Evolutionary conservation across 1,284 basidiomycete species (phyloP).

Genomic region (Ceratobasidium sp.): DNA sequence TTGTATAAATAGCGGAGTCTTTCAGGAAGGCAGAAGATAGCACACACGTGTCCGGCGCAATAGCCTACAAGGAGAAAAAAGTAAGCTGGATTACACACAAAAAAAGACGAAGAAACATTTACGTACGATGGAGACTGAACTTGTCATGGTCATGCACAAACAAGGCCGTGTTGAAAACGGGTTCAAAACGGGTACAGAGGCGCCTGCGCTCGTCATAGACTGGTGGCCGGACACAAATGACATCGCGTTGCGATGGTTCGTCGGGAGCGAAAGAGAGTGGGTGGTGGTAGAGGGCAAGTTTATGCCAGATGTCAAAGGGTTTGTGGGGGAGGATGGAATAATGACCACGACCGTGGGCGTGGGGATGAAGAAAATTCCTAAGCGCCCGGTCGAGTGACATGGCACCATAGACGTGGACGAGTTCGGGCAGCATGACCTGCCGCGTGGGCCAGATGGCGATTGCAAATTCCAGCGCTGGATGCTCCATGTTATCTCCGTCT

Average conservation of each 20-base stretch:
- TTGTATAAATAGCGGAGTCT: neutral
- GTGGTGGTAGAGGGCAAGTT: neutral
- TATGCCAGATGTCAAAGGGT: neutral
- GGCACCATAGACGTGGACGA: neutral
- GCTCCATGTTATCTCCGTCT: neutral
- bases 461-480: neutral
- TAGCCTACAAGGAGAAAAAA: neutral
- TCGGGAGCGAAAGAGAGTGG: neutral
- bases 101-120: neutral
- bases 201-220: neutral
- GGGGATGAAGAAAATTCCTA: neutral
- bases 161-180: neutral
- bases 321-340: neutral
- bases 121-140: constrained; percentile 1
- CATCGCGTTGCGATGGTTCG: neutral
- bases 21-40: neutral
- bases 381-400: neutral
- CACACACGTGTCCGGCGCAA: neutral
- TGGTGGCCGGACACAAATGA: neutral
- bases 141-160: neutral
- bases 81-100: neutral
- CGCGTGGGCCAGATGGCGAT: neutral
- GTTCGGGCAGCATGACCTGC: neutral
- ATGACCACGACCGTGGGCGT: neutral
- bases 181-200: neutral